These are phyloP conservation scores for Eutrema heterophyllum DNA, from an alignment of 345 rosid genomes.

Conservation along the genomic window DNA sequence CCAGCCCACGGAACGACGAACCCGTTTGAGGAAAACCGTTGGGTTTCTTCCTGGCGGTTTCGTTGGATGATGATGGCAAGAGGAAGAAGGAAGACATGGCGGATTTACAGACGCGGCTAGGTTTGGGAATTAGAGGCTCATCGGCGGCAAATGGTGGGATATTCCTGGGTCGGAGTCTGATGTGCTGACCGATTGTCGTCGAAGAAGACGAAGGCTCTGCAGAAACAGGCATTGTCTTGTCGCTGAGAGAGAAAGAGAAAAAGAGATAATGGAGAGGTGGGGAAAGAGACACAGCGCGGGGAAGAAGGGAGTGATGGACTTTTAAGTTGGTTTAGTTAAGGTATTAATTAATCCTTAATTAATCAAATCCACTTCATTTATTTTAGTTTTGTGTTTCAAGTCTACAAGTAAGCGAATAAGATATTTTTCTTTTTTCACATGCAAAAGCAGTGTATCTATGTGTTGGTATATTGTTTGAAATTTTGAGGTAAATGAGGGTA, in stretches of 20 bases:
- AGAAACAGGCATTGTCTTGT: constrained; percentile 43
- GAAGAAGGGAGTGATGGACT: background rate
- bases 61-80: constrained; percentile 36
- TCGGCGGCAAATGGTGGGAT: constrained; percentile 35
- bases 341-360: background rate
- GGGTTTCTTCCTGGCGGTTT: constrained; percentile 44
- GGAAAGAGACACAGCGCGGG: constrained; percentile 17
- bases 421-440: constrained; percentile 1
- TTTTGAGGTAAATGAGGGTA: background rate
- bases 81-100: constrained; percentile 37
- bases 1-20: constrained; percentile 58
- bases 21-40: constrained; percentile 32
- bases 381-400: background rate
- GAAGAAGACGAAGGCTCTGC: constrained; percentile 43
- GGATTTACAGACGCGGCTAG: constrained; percentile 38
- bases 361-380: background rate
- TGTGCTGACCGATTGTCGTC: constrained; percentile 42
- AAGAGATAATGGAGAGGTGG: constrained; percentile 15
- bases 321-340: constrained; percentile 15
- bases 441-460: background rate
- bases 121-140: constrained; percentile 35
- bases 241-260: background rate
- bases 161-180: constrained; percentile 44
- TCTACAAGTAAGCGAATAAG: constrained; percentile 8
- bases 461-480: background rate